Percentiles rank a stretch among this genome's conserved stretches.
Conservation (phyloP, 2,329 filamentous ascomycete species). For the Talaromyces rugulosus region DNA sequence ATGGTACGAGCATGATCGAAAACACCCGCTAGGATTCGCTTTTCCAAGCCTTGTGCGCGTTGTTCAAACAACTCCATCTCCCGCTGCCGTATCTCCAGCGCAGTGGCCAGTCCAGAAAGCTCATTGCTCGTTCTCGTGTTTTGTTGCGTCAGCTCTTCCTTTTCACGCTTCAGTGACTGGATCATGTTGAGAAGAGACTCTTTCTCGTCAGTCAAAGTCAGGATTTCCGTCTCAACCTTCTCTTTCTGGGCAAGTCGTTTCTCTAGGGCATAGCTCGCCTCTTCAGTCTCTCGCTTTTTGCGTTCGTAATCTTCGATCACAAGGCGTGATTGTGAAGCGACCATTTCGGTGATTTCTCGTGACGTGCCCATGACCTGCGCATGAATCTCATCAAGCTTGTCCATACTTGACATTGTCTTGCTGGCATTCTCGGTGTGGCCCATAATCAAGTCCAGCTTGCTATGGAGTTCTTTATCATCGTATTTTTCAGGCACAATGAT, state of each 20-base stretch:
- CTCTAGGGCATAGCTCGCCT: constrained; percentile 76
- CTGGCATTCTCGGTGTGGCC: constrained; percentile 53
- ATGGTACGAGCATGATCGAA: constrained; percentile 87
- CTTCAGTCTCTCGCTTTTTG: constrained; percentile 73
- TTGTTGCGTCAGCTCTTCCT: constrained; percentile 68
- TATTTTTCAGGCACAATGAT: constrained; percentile 53
- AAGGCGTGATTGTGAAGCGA: constrained; percentile 69
- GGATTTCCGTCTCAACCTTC: constrained; percentile 52
- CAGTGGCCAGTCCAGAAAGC: constrained; percentile 85
- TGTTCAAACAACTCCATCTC: constrained; percentile 88
- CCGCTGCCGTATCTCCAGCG: constrained; percentile 80
- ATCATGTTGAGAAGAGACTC: constrained; percentile 59
- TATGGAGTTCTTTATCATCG: constrained; percentile 55
- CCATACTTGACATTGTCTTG: constrained; percentile 69
- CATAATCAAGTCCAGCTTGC: constrained; percentile 51
- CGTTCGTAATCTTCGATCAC: constrained; percentile 74
- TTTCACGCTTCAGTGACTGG: constrained; percentile 40
- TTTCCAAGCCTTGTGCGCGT: constrained; percentile 82
- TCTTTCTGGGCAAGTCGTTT: constrained; percentile 66
- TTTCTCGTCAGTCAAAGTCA: constrained; percentile 54
- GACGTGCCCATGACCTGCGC: constrained; percentile 81
- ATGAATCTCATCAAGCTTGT: constrained; percentile 83
- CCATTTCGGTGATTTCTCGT: constrained; percentile 76
- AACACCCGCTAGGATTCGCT: constrained; percentile 88
- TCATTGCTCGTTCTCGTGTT: constrained; percentile 79